phyloP scores from a whole-genome alignment of 1,284 basidiomycete species.

The Vanrija sp. region DNA sequence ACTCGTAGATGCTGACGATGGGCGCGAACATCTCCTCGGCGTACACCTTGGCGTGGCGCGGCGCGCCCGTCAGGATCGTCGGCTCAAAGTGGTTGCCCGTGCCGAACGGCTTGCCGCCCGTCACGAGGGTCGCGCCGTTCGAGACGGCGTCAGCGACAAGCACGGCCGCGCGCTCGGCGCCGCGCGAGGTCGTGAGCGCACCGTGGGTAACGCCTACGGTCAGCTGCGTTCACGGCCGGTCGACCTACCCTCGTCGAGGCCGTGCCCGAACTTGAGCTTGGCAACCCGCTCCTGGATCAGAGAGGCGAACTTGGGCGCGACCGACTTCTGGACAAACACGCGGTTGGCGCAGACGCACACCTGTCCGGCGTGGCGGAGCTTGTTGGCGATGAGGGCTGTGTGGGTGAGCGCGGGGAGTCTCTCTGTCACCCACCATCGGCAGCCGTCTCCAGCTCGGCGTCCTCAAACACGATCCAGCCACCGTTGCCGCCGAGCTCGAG shows the following conservation, averaged over 20 bases:
- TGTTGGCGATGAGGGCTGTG: slow-evolving; percentile 64
- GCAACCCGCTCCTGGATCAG: slow-evolving; percentile 54
- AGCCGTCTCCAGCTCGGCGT: slow-evolving; percentile 45
- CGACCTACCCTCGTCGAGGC: slow-evolving; percentile 59
- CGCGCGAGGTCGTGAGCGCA: slow-evolving; percentile 77
- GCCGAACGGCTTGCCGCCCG: slow-evolving; percentile 66
- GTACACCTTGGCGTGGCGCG: slow-evolving; percentile 59
- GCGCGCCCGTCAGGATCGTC: slow-evolving; percentile 80
- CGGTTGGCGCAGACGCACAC: slow-evolving; percentile 63
- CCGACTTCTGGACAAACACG: slow-evolving; percentile 67
- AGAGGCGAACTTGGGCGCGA: slow-evolving; percentile 32
- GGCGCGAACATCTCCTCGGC: slow-evolving; percentile 84
- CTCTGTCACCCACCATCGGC: slow-evolving; percentile 15
- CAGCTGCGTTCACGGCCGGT: no score
- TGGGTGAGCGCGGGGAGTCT: not conserved
- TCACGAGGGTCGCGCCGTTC: slow-evolving; percentile 75
- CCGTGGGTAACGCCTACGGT: slow-evolving; percentile 61
- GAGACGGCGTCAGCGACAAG: slow-evolving; percentile 79
- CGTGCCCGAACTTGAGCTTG: slow-evolving; percentile 81
- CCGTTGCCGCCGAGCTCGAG: slow-evolving; percentile 50
- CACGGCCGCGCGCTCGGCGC: slow-evolving; percentile 71
- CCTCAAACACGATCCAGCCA: slow-evolving; percentile 42
- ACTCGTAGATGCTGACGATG: slow-evolving; percentile 56
- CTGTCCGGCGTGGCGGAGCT: slow-evolving; percentile 84
- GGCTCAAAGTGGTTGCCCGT: slow-evolving; percentile 68